Base-by-base conservation (phyloP, 108 stramenopile species). In the Hondaea fermentalgiana region DNA sequence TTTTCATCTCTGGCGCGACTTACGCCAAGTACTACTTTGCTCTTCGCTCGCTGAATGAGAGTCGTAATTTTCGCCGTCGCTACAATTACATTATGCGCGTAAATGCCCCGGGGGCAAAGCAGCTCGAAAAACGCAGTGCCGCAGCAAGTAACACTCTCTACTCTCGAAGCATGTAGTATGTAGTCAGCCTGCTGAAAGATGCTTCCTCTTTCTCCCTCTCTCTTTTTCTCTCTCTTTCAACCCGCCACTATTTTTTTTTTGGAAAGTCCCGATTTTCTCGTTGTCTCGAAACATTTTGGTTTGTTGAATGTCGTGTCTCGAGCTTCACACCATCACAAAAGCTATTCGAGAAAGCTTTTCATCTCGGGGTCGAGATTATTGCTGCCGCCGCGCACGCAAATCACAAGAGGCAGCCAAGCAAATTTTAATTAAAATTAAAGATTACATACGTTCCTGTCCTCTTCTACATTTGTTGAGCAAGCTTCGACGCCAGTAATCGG, bases 21-120 rank as follows among this genome's bases (percentile, higher is more conserved):
- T 99, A 98, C 90, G 99, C 98, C 43, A 98, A 99, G 91, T 99
- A 98, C 91, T 99, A 98, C 93, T 99, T 99, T 90, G 98, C 98
- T 16, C 92, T 99, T 17, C 94, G 99, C 47, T 94, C 95, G n/a
- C 91, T 98, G 28, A 92, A 95, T 4, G 97, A 98, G 90, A 95
- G 95, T 92, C 91, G 93, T 44, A 96, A 96, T 72, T 97, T 97
- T 89, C 92, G 97, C 28, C 90, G 92, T 45, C 88, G 91, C 6
- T 93, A 93, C 89, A 94, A 93, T 64, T 91, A 90, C 91, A 93
- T 96, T 42, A 96, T 94, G 45, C 47, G 60, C 19, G 64, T 64
- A 19, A 59, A 64, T 47, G 76, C 76, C 19, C 76, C 76, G 6
- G 51, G 51, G 12, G 44, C 76, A 6, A 83, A 83, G 51, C 76